Percentiles rank a stretch among this genome's conserved stretches.
These are phyloP conservation scores for Pseudogymnoascus sp. DNA, from an alignment of 2,329 filamentous ascomycete genomes.

Conservation along the genomic window DNA sequence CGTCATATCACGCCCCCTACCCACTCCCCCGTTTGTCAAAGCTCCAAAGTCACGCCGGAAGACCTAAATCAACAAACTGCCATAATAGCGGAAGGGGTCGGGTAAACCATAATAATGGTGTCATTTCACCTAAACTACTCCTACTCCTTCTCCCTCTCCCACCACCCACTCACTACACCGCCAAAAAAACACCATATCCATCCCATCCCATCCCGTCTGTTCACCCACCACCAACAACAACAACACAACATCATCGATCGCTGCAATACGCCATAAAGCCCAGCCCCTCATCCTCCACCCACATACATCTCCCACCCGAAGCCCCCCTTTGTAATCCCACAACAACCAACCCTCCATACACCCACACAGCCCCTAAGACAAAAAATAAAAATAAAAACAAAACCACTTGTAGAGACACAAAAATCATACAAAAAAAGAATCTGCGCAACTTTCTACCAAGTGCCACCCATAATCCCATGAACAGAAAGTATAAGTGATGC, in stretches of 20 bases:
- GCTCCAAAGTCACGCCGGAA: neutral
- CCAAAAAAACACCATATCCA: slow-evolving; percentile 22
- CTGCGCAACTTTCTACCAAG: neutral
- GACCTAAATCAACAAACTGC: no score
- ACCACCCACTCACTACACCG: slow-evolving; percentile 16
- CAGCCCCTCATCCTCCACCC: neutral
- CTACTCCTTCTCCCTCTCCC: slow-evolving; percentile 22
- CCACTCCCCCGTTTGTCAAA: neutral
- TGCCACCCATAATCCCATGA: no score
- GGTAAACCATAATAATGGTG: neutral
- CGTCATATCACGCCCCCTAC: no score
- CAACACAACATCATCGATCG: neutral
- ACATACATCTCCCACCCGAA: no score
- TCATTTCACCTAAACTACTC: slow-evolving; percentile 14
- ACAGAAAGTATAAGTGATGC: no score
- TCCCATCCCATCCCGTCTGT: neutral
- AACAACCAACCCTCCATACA: neutral
- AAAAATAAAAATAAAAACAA: neutral
- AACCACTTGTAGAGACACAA: neutral
- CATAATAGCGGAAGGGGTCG: neutral
- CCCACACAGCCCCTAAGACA: neutral
- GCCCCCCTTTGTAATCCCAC: neutral
- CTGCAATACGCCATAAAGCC: neutral
- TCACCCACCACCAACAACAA: neutral
- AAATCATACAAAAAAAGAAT: neutral